Percentiles rank a stretch among this genome's conserved stretches.
Conservation (phyloP, 192 early-diverging fungal genomes). For the Mortierella hygrophila region DNA sequence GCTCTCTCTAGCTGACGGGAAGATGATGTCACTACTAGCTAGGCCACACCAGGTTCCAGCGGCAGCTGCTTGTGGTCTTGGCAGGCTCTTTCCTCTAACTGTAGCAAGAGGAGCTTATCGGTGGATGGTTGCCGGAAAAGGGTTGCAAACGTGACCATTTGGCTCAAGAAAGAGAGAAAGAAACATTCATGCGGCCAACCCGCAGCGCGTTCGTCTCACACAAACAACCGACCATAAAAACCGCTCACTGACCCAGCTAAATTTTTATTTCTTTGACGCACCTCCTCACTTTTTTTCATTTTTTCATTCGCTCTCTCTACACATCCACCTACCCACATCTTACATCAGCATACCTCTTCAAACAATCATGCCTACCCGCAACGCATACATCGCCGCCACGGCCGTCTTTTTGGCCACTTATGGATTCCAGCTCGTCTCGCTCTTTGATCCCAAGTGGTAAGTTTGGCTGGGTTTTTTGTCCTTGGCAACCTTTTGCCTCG, state of each 20-base stretch:
- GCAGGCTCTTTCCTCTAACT: neutral
- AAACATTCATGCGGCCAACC: neutral
- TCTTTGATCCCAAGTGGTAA: slow-evolving; percentile 52
- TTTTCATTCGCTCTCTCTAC: neutral
- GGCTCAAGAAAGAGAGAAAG: neutral
- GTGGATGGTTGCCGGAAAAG: slow-evolving; percentile 1
- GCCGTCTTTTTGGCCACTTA: slow-evolving; percentile 31
- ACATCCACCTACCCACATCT: no score
- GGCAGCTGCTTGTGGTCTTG: neutral
- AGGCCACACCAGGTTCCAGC: neutral
- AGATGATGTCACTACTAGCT: neutral
- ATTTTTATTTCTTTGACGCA: neutral
- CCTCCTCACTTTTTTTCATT: neutral
- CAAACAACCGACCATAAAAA: neutral
- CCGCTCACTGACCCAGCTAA: no score
- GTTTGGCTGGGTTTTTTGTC: neutral
- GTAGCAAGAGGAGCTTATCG: neutral
- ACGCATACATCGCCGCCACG: slow-evolving; percentile 45
- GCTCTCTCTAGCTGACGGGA: neutral
- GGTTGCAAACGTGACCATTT: neutral
- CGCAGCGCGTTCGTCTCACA: slow-evolving; percentile 1
- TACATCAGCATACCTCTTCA: neutral
- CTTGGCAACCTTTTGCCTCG: neutral
- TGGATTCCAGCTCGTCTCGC: slow-evolving; percentile 37
- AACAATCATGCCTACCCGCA: slow-evolving; percentile 41